Conservation (phyloP, 805 yeast genomes). For the Hanseniaspora guilliermondii region DNA sequence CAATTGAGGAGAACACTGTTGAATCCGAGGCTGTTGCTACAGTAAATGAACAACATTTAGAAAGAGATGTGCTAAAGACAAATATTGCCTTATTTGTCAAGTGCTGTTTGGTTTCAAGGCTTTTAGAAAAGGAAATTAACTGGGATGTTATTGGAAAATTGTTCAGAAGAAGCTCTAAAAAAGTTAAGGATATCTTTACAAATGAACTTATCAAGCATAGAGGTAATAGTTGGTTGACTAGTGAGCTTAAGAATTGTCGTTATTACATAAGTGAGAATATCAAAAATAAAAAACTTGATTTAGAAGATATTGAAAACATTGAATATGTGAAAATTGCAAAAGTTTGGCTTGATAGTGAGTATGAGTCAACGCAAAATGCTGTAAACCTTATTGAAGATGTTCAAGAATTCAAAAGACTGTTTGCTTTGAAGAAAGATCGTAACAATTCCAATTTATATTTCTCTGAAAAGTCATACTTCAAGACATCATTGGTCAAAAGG, state of each 20-base stretch:
- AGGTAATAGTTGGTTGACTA: not conserved
- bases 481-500: conserved; percentile 8
- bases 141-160: conserved; percentile 49
- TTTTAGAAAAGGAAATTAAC: conserved; percentile 48
- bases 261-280: not conserved
- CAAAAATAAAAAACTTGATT: not conserved
- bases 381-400: conserved; percentile 1
- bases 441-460: not conserved
- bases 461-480: conserved; percentile 12
- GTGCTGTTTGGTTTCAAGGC: conserved; percentile 54
- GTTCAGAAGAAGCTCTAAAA: conserved; percentile 27
- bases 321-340: conserved; percentile 6
- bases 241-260: not conserved
- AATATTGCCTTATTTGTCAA: conserved; percentile 49
- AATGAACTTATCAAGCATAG: not conserved
- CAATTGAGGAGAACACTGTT: too few relatives aligned
- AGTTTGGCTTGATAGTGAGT: not conserved
- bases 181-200: not conserved
- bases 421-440: not conserved
- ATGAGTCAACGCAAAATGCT: not conserved
- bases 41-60: not conserved
- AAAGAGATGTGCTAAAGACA: conserved; percentile 6
- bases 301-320: conserved; percentile 1
- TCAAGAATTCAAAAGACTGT: not conserved
- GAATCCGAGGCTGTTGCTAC: not conserved